Base-by-base conservation (phyloP, 768 basidiomycete genomes). In the Leccinum truebloodii region DNA sequence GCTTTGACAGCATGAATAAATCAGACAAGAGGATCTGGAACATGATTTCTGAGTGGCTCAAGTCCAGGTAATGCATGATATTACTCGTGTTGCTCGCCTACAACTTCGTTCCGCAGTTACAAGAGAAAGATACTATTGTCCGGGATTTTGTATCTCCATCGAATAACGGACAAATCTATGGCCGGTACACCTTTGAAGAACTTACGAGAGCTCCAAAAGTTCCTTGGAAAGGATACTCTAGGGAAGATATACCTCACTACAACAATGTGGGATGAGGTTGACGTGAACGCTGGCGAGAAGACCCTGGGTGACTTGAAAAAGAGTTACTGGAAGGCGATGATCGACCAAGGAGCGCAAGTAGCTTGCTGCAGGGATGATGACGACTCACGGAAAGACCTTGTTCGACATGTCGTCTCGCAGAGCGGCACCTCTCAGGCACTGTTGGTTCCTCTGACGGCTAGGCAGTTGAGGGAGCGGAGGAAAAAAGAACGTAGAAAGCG, bases 101-200 rank as follows among this genome's bases (percentile, higher is more conserved):
- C n/a, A 18, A 12, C 9, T 24, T 13, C 34, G 10, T 48, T 22
- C 30, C 16, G n/a, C 26, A 69, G 65, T 22, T 63, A 65, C 30
- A 50, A 39, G 12, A 49, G 35, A 6, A 10, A 54, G 1, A 63
- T 57, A 8, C 52, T 58, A 9, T 68, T 80, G 1, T 65, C 73
- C 10, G 77, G 73, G 4, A 70, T 80, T 24, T 18, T 80, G 18
- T 80, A 78, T 58, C 58, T 79, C 18, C 76, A 80, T 63, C 71
- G 74, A 18, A 80, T 80, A 41, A 69, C 76, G 6, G 77, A 78
- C 51, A 73, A 74, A 55, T 69, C 75, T 2, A 72, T 79, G 71
- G 67, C 67, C 0, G 77, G 73, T 18, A 63, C 72, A 1, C 65
- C 74, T 0, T 54, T 70, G 22, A 75, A 65, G 52, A 76, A 78